These are phyloP conservation scores for Sphaerulina vaccinii DNA, from an alignment of 2,329 filamentous ascomycete genomes.

Conservation along the genomic window DNA sequence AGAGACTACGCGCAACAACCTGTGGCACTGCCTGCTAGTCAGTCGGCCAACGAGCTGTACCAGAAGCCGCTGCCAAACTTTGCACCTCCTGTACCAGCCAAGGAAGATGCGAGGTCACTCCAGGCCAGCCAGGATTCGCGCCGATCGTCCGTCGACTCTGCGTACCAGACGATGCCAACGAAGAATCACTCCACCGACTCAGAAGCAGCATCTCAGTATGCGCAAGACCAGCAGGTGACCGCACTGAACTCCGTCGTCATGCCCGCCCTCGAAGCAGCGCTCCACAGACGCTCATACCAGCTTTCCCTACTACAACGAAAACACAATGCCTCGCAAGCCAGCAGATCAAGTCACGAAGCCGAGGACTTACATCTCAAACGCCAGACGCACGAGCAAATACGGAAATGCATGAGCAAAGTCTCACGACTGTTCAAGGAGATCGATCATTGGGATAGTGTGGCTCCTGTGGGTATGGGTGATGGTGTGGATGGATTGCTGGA, in stretches of 20 bases:
- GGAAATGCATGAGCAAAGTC: conserved; percentile 77
- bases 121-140: background rate
- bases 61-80: conserved; percentile 38
- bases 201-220: conserved; percentile 5
- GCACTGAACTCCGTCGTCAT: conserved; percentile 89
- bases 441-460: conserved; percentile 79
- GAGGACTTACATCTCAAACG: conserved; percentile 43
- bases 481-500: conserved; percentile 88
- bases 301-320: conserved; percentile 56
- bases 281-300: conserved; percentile 70
- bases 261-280: conserved; percentile 85
- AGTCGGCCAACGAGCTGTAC: conserved; percentile 30
- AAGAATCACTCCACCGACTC: background rate
- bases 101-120: background rate
- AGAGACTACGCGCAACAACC: conserved; percentile 11
- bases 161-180: conserved; percentile 5
- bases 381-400: conserved; percentile 80
- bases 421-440: conserved; percentile 84
- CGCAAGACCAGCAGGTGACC: conserved; percentile 61
- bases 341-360: conserved; percentile 11
- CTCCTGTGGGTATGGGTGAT: conserved; percentile 89
- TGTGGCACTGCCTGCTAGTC: conserved; percentile 11
- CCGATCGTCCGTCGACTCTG: conserved; percentile 3
- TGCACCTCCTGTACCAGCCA: conserved; percentile 21
- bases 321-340: conserved; percentile 25